These are phyloP conservation scores for Fusarium stilboides DNA, from an alignment of 2,329 filamentous ascomycete genomes.

Conservation along the genomic window DNA sequence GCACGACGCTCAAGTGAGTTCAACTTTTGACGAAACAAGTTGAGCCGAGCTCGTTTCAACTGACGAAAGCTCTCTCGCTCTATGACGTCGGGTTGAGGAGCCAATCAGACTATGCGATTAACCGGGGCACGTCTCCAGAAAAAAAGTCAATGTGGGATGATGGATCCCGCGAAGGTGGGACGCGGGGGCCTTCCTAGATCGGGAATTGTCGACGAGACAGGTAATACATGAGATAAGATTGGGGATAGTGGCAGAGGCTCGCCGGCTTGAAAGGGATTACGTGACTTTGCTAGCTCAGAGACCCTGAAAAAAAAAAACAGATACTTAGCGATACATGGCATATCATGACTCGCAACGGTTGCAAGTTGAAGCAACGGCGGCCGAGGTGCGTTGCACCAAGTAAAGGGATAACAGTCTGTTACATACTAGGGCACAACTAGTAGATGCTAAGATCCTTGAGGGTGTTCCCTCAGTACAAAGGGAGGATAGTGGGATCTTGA, in stretches of 20 bases:
- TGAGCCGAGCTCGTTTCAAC: conserved; percentile 27
- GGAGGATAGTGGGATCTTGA: conserved; percentile 24
- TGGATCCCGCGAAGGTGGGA: conserved; percentile 38
- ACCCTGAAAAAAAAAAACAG: conserved; percentile 2
- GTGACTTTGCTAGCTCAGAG: conserved; percentile 4
- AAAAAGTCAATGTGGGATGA: conserved; percentile 24
- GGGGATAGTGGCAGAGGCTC: conserved; percentile 25
- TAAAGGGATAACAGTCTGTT: conserved; percentile 9
- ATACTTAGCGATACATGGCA: conserved; percentile 18
- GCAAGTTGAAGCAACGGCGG: not conserved
- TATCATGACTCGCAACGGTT: conserved; percentile 24
- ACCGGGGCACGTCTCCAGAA: conserved; percentile 15
- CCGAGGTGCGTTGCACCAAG: not conserved
- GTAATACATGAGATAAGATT: conserved; percentile 22
- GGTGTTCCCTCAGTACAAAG: conserved; percentile 7
- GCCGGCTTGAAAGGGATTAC: conserved; percentile 6
- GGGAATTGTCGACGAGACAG: conserved; percentile 32
- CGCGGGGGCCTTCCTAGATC: conserved; percentile 32
- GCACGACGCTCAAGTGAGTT: conserved; percentile 4
- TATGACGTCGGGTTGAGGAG: conserved; percentile 30
- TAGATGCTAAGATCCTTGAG: not conserved
- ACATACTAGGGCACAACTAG: not conserved
- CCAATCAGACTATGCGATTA: conserved; percentile 38
- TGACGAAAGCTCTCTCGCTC: conserved; percentile 27
- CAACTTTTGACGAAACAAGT: conserved; percentile 25